These are phyloP conservation scores for Phylloporus sp. DNA, from an alignment of 768 basidiomycete species.

Conservation along the genomic window DNA sequence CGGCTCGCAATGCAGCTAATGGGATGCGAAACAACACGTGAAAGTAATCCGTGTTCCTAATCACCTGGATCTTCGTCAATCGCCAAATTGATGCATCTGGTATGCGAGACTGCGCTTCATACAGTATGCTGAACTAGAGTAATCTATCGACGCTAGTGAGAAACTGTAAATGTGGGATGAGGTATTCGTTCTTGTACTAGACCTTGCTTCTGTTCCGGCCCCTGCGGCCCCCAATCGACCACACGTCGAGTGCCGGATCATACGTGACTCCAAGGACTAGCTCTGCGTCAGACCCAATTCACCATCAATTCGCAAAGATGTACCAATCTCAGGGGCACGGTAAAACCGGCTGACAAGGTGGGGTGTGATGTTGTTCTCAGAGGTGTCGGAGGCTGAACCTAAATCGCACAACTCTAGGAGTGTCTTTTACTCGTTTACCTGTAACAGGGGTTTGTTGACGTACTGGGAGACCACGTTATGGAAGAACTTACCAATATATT, in stretches of 20 bases:
- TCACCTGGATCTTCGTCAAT: too few relatives aligned
- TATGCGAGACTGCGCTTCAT: too few relatives aligned
- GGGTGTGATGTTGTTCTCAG: conserved; percentile 95
- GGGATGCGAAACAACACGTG: too few relatives aligned
- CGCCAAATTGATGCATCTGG: too few relatives aligned
- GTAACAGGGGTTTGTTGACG: conserved; percentile 6
- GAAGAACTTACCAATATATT: conserved; percentile 77
- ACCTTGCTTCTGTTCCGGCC: too few relatives aligned
- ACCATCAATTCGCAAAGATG: conserved; percentile 25
- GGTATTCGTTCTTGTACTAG: too few relatives aligned
- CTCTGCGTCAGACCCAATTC: conserved; percentile 13
- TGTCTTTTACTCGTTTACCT: conserved; percentile 96
- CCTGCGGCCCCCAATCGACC: conserved; percentile 99
- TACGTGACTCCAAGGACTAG: conserved; percentile 93
- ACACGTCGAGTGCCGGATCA: conserved; percentile 89
- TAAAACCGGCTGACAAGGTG: conserved; percentile 98
- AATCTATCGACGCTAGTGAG: too few relatives aligned
- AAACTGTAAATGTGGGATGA: too few relatives aligned
- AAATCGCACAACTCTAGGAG: conserved; percentile 92
- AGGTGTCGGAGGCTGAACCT: conserved; percentile 93
- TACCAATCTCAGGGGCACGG: conserved; percentile 98
- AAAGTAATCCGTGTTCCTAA: too few relatives aligned
- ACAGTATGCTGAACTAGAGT: too few relatives aligned
- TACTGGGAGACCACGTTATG: conserved; percentile 11
- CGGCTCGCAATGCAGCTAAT: too few relatives aligned